Base-by-base conservation (phyloP, 805 yeast genomes). In the Hanseniaspora thailandica region DNA sequence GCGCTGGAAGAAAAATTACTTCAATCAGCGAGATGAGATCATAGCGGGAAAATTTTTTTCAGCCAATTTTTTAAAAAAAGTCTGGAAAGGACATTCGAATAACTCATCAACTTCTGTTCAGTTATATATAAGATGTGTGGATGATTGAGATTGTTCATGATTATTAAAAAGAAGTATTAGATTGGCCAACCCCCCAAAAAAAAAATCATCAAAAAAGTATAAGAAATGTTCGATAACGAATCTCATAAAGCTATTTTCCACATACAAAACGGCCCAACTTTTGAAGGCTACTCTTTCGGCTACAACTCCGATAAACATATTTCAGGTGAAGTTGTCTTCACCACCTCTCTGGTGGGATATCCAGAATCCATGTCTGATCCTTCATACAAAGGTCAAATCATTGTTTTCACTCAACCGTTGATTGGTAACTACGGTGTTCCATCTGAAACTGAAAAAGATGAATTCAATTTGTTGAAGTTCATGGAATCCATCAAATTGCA, bases 301-400 rank as follows among this genome's bases (percentile, higher is more conserved):
- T 96, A 97, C 41, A 81, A 87, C 68, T 84, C 83, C 59, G 86
- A 89, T 58, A 45, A 47, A 22, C 38, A 20, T 13, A 80, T 87
- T 57, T 82, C 94, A 56, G 99, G 99, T 58, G 99, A 93, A 70
- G 95, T 96, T 30, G 98, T 94, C 44, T 93, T 93, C 74, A 87
- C 97, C 46, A 94, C 99, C 33, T 93, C 97, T 7, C 76, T 94
- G 68, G 98, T 93, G 12, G 99, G 98, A 19, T 93, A 93, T 70
- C 97, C 98, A 17, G 98, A 93, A 69, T 86, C 96, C 8, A 88
- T 93, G 94, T 93, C 98, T 22, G 98, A 93, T 69, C 99, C 99
- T 36, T 88, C 97, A 6, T 93, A 93, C 69, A 82, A 81, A 62
- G 99, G 98, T 49, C 99, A 93, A 73, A 93, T 93, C 61, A 78